Conservation (phyloP, 805 yeast genomes). For the Hanseniaspora lindneri region DNA sequence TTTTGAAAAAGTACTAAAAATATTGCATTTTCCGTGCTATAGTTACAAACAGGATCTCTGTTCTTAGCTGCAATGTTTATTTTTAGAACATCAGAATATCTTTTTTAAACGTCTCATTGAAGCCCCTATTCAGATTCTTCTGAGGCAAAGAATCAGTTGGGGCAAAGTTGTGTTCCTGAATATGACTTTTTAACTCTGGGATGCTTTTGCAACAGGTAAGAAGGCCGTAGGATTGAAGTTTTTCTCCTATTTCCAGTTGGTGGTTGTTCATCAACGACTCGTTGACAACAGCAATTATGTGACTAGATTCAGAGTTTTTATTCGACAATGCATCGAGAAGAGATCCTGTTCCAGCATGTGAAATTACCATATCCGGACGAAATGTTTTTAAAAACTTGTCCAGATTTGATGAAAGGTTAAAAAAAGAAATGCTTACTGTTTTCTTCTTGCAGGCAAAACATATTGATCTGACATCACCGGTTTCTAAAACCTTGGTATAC, state of each 20-base stretch:
- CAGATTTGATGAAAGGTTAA: conserved; percentile 37
- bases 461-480: background rate
- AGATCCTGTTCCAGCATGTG: conserved; percentile 92
- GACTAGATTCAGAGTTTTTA: background rate
- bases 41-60: too few species aligned
- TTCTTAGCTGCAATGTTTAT: too few species aligned
- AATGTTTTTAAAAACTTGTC: conserved; percentile 30
- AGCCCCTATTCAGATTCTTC: too few species aligned
- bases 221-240: conserved; percentile 32
- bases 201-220: conserved; percentile 21
- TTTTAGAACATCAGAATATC: too few species aligned
- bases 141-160: too few species aligned
- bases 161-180: too few species aligned
- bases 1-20: too few species aligned
- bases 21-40: too few species aligned
- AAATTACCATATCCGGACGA: conserved; percentile 48
- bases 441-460: background rate
- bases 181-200: background rate
- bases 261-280: conserved; percentile 73
- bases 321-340: conserved; percentile 55
- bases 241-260: conserved; percentile 64
- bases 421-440: conserved; percentile 32
- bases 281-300: conserved; percentile 59
- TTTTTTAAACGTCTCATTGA: too few species aligned
- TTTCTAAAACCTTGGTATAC: too few species aligned